Percentiles rank a stretch among this genome's conserved stretches.
phyloP scores from a whole-genome alignment of 2,329 filamentous ascomycete species.

The Penicillium verrucosum region DNA sequence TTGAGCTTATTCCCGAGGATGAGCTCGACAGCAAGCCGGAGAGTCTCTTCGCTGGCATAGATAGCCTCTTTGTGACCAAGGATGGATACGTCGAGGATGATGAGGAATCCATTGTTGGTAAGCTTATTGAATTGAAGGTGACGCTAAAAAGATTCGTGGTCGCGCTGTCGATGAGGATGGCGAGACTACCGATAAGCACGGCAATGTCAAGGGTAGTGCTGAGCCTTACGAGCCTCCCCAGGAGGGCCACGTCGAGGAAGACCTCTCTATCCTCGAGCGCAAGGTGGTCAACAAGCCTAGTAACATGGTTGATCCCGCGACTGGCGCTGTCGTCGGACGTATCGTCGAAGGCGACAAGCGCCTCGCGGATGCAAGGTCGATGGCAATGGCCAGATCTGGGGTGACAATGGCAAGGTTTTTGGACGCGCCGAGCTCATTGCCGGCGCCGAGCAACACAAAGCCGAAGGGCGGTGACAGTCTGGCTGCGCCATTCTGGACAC shows the following conservation, averaged over 20 bases:
- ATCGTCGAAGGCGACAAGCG: constrained; percentile 57
- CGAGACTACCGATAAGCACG: constrained; percentile 75
- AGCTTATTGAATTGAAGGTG: constrained; percentile 67
- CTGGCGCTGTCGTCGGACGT: constrained; percentile 57
- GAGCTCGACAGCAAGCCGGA: constrained; percentile 56
- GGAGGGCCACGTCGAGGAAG: constrained; percentile 41
- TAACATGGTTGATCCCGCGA: constrained; percentile 56
- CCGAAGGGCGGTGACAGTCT: no score
- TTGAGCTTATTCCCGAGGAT: constrained; percentile 56
- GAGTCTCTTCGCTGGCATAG: constrained; percentile 57
- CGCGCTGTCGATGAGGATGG: constrained; percentile 77
- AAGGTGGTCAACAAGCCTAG: constrained; percentile 63
- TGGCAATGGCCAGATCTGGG: constrained; percentile 61
- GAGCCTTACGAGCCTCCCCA: constrained; percentile 53
- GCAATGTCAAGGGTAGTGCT: constrained; percentile 58
- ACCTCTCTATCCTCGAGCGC: constrained; percentile 59
- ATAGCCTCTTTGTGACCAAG: constrained; percentile 56
- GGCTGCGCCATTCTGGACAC: constrained; percentile 4
- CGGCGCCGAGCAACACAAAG: constrained; percentile 46
- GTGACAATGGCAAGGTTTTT: constrained; percentile 60
- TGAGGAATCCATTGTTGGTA: constrained; percentile 73
- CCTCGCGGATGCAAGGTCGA: constrained; percentile 60
- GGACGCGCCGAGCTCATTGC: constrained; percentile 57
- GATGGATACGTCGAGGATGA: constrained; percentile 66
- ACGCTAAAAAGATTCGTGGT: constrained; percentile 68